Percentiles rank a stretch among this genome's conserved stretches.
Conservation (phyloP, 805 yeast species). For the Lachancea sp. region DNA sequence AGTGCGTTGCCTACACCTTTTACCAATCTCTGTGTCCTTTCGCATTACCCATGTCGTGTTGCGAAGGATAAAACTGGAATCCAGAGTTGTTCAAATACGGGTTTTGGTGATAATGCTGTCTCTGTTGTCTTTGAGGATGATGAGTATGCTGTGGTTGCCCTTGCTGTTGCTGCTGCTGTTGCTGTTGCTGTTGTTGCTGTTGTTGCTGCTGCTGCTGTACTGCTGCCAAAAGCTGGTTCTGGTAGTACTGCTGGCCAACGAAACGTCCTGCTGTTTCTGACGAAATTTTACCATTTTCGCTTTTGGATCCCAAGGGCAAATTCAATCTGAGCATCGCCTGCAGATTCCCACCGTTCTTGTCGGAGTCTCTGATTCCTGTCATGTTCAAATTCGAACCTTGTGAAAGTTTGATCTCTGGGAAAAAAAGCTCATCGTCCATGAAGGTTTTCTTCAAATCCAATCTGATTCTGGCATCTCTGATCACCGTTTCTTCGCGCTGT, state of each 20-base stretch:
- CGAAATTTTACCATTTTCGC: not conserved
- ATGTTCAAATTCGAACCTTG: not conserved
- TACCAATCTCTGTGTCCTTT: constrained; percentile 5
- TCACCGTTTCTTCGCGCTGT: constrained; percentile 16
- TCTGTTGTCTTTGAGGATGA: constrained; percentile 5
- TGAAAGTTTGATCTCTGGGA: constrained; percentile 16
- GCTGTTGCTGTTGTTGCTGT: constrained; percentile 15
- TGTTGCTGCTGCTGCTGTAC: constrained; percentile 13
- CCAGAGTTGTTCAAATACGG: constrained; percentile 7
- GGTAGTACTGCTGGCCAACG: constrained; percentile 6
- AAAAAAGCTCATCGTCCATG: constrained; percentile 25
- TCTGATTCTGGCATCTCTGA: constrained; percentile 24
- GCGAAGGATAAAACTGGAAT: not conserved
- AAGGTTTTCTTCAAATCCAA: constrained; percentile 27
- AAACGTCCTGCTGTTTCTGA: constrained; percentile 1
- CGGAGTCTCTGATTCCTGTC: not conserved
- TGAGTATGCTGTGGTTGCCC: constrained; percentile 19
- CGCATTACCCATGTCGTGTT: not conserved
- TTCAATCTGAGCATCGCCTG: constrained; percentile 5
- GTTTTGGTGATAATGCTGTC: constrained; percentile 11
- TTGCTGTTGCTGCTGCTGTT: constrained; percentile 16
- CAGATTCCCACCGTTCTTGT: constrained; percentile 1
- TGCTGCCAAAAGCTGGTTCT: constrained; percentile 8
- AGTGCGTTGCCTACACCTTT: not conserved
- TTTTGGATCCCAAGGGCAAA: constrained; percentile 1